Conservation (phyloP, 2,329 filamentous ascomycete species). For the Cercospora berteroae region DNA sequence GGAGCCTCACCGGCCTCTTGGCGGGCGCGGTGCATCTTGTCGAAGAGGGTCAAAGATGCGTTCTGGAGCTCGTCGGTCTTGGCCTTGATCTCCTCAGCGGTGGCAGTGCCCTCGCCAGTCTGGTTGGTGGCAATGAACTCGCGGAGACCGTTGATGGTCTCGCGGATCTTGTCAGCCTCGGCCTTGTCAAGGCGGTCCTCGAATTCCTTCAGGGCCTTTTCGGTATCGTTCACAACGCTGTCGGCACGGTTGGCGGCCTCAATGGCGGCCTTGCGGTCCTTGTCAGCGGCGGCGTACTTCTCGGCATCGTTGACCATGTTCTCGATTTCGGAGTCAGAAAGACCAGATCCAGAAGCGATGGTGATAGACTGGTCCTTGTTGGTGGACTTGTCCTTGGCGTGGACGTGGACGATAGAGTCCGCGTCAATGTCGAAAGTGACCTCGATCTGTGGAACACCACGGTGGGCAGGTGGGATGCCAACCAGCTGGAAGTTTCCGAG, state of each 20-base stretch:
- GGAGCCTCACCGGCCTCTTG: constrained; percentile 45
- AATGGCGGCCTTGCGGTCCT: constrained; percentile 93
- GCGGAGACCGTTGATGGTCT: constrained; percentile 89
- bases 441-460: constrained; percentile 93
- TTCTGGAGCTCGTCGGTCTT: constrained; percentile 98
- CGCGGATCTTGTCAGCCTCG: constrained; percentile 86
- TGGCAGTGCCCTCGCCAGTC: constrained; percentile 81
- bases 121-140: constrained; percentile 88
- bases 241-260: constrained; percentile 97
- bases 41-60: constrained; percentile 92
- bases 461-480: constrained; percentile 92
- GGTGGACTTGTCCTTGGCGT: constrained; percentile 98
- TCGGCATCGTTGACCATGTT: constrained; percentile 97
- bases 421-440: constrained; percentile 99
- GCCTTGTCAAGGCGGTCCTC: constrained; percentile 95
- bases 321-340: constrained; percentile 91
- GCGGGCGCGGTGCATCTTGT: constrained; percentile 99
- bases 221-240: constrained; percentile 93
- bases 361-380: constrained; percentile 99
- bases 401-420: constrained; percentile 95
- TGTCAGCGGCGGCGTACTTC: constrained; percentile 91
- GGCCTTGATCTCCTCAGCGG: constrained; percentile 91
- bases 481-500: constrained; percentile 99
- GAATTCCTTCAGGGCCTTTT: constrained; percentile 96
- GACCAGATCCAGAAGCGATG: constrained; percentile 94